A percentile compares a stretch with the other conserved stretches of the same genome.
Conservation (phyloP, 768 basidiomycete species). For the Collybia sordida region DNA sequence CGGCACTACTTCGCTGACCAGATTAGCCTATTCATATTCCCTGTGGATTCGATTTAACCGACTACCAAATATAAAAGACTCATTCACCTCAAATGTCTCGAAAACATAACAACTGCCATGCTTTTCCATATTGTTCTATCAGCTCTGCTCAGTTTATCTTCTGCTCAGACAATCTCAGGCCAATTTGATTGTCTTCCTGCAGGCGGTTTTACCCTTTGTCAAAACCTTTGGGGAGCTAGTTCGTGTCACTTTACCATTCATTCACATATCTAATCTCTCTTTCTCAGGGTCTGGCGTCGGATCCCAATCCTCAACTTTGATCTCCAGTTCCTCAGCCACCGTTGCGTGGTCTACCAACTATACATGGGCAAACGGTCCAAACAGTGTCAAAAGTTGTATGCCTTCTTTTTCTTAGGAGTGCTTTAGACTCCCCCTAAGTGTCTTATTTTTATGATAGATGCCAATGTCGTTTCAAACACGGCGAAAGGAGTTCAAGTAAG, state of each 20-base stretch:
- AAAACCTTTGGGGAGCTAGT: constrained; percentile 57
- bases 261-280: too few species aligned
- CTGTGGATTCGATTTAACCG: too few species aligned
- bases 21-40: too few species aligned
- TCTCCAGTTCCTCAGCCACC: constrained; percentile 33
- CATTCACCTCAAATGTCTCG: too few species aligned
- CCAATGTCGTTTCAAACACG: constrained; percentile 46
- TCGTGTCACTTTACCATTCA: constrained; percentile 5
- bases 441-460: too few species aligned
- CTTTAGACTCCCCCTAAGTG: background rate
- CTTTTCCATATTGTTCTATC: too few species aligned
- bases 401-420: background rate
- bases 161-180: constrained; percentile 43
- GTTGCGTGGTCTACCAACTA: constrained; percentile 56
- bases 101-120: too few species aligned
- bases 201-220: constrained; percentile 51
- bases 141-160: too few species aligned
- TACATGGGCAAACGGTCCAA: constrained; percentile 49
- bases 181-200: constrained; percentile 43
- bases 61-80: too few species aligned
- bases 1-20: too few species aligned
- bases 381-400: constrained; percentile 57
- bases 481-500: constrained; percentile 47
- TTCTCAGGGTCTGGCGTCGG: constrained; percentile 38
- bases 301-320: constrained; percentile 46